Evolutionary conservation across 2,329 filamentous ascomycete genomes (phyloP).

Genomic region (Fusarium pilosicola): DNA sequence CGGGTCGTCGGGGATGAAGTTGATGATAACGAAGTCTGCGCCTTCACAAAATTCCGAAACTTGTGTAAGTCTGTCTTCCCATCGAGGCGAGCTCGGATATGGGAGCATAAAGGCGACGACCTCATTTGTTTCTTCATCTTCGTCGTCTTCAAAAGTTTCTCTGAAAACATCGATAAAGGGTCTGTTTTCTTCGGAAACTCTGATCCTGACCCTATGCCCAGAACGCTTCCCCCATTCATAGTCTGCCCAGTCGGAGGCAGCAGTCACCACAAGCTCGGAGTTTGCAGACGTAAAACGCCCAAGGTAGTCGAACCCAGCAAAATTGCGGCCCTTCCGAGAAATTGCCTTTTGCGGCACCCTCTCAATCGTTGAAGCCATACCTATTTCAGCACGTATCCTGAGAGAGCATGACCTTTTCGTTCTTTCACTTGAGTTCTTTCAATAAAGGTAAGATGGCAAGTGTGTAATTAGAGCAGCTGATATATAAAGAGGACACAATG

Average conservation of each 20-base stretch:
- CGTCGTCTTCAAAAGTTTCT: accelerated
- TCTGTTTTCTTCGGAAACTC: accelerated
- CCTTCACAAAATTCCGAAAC: not conserved
- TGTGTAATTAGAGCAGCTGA: not conserved
- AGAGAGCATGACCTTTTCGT: accelerated
- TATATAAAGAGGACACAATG: not conserved
- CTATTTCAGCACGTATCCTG: not conserved
- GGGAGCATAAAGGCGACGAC: accelerated
- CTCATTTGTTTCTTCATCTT: accelerated
- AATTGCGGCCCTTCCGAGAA: accelerated
- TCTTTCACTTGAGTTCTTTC: not conserved
- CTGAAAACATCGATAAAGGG: accelerated
- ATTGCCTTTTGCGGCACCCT: not conserved
- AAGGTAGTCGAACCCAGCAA: accelerated
- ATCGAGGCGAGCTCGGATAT: accelerated
- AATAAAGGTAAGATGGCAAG: not conserved
- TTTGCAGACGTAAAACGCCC: accelerated
- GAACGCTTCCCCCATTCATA: not conserved
- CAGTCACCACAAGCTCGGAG: accelerated
- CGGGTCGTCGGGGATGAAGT: not conserved
- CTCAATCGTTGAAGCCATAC: accelerated
- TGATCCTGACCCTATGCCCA: not conserved
- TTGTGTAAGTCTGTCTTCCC: not conserved
- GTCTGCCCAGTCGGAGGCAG: accelerated
- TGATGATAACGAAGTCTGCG: not conserved